Base-by-base conservation (phyloP, 2,329 filamentous ascomycete genomes). In the Fusarium sp. region DNA sequence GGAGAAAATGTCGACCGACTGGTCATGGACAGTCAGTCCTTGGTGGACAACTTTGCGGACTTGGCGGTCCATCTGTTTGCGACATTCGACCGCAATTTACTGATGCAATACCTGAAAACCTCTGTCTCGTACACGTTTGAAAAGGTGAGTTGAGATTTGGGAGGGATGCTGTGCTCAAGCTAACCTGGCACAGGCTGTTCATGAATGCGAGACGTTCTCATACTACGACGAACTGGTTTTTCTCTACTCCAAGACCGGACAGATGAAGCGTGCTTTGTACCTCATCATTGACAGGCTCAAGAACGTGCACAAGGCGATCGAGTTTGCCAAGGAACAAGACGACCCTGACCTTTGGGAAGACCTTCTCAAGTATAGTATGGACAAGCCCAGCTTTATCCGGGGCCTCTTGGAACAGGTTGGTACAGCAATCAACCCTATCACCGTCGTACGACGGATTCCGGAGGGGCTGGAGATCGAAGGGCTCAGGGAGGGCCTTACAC, bases 181-280 rank as follows among this genome's bases (percentile, higher is more conserved):
- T 78, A 59, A 78, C 57, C 14, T 29, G 14, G 8, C 5, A 3
- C 82, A 88, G 90, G 94, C 84, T 81, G 93, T 84, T 72, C 89
- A 85, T 88, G 91, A 97, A 77, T 99, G 96, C 79, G 95, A 98
- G 82, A 85, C 87, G 16, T 89, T 90, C 74, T 91, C 93, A 75
- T 98, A 93, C 82, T 93, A 97, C 57, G 93, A 94, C 40, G 96
- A 99, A 81, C 89, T 98, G n/a, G 96, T 99, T 16, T 96, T 96
- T 79, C 89, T 99, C 2, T 93, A 98, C 78, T 97, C 95, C 69
- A 98, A 98, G 81, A 98, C 95, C 0, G 96, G 96, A 0, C 92
- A 98, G 82, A 96, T 94, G 77, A 97, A 98, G 82, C 91, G 93
- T 14, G 97, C 97, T 0, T 86, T 99, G 4, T 95, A 93, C 77